A percentile compares a stretch with the other conserved stretches of the same genome.
Conservation (phyloP, 2,329 filamentous ascomycete genomes). For the Lecanicillium sp. region DNA sequence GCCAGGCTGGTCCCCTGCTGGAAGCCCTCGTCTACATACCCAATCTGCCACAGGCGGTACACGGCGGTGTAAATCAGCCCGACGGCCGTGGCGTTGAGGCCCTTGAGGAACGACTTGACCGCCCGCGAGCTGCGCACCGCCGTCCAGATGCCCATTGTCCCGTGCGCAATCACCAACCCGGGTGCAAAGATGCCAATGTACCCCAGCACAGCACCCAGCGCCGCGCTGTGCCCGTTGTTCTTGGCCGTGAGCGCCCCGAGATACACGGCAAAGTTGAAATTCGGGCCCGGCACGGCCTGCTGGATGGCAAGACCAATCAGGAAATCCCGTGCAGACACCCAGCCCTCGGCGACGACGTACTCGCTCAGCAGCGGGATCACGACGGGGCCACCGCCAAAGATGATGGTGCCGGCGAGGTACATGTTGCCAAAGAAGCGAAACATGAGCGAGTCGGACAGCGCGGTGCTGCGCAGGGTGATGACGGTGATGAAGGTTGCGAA, state of each 20-base stretch:
- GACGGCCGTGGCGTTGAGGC: slow-evolving; percentile 52
- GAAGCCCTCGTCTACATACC: slow-evolving; percentile 43
- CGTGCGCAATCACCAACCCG: slow-evolving; percentile 40
- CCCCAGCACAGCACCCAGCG: slow-evolving; percentile 41
- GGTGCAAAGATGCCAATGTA: slow-evolving; percentile 46
- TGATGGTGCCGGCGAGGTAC: slow-evolving; percentile 65
- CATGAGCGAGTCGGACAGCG: slow-evolving; percentile 31
- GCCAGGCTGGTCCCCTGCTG: slow-evolving; percentile 44
- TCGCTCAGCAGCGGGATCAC: slow-evolving; percentile 56
- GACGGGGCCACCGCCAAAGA: slow-evolving; percentile 57
- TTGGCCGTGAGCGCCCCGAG: slow-evolving; percentile 43
- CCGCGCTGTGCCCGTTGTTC: slow-evolving; percentile 25
- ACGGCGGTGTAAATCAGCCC: slow-evolving; percentile 58
- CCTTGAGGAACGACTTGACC: slow-evolving; percentile 43
- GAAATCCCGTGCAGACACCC: slow-evolving; percentile 65
- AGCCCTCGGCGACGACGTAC: slow-evolving; percentile 58
- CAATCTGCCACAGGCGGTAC: slow-evolving; percentile 55
- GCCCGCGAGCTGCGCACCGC: slow-evolving; percentile 35
- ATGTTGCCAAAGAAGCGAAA: slow-evolving; percentile 64
- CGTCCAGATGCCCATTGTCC: slow-evolving; percentile 48
- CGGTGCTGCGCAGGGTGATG: slow-evolving; percentile 41
- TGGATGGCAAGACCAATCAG: slow-evolving; percentile 65
- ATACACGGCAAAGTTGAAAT: slow-evolving; percentile 49
- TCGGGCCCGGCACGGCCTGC: slow-evolving; percentile 54
- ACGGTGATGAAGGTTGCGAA: slow-evolving; percentile 48